A percentile compares a stretch with the other conserved stretches of the same genome.
Conservation (phyloP, 768 basidiomycete genomes). For the Tulasnella sp. region DNA sequence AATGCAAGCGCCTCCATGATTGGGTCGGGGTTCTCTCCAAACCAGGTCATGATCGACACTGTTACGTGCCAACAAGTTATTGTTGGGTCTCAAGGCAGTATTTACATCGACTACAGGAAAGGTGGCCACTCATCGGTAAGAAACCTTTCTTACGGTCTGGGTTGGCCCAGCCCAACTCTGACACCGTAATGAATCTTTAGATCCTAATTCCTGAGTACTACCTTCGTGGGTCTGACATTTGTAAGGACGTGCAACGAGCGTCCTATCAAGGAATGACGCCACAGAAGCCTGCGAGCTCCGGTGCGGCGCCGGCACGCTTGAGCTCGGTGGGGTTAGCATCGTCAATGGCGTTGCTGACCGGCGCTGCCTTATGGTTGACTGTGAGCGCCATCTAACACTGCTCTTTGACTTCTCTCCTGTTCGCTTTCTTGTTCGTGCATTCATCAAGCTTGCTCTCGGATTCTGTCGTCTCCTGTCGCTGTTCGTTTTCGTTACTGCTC, state of each 20-base stretch:
- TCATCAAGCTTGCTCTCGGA: background rate
- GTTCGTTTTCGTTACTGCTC: background rate
- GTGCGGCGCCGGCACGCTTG: background rate
- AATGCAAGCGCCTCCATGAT: constrained; percentile 43
- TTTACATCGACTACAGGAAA: constrained; percentile 59
- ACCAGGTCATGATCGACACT: constrained; percentile 49
- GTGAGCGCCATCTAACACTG: background rate
- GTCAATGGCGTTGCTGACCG: background rate
- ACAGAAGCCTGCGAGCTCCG: background rate
- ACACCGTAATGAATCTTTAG: background rate
- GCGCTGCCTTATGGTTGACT: background rate
- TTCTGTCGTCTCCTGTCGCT: background rate
- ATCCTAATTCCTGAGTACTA: constrained; percentile 26
- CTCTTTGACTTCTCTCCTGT: background rate
- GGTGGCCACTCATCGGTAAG: constrained; percentile 51
- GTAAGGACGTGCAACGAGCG: background rate
- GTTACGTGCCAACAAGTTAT: constrained; percentile 64
- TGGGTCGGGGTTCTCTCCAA: constrained; percentile 58
- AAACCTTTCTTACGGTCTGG: background rate
- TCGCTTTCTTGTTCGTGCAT: background rate
- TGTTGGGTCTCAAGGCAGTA: constrained; percentile 60
- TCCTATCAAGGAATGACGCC: constrained; percentile 5
- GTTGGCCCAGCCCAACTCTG: too few species aligned
- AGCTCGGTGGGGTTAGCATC: background rate
- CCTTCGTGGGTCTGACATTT: constrained; percentile 18